phyloP scores from a whole-genome alignment of 768 basidiomycete genomes.

The Thelephora ganbajun region DNA sequence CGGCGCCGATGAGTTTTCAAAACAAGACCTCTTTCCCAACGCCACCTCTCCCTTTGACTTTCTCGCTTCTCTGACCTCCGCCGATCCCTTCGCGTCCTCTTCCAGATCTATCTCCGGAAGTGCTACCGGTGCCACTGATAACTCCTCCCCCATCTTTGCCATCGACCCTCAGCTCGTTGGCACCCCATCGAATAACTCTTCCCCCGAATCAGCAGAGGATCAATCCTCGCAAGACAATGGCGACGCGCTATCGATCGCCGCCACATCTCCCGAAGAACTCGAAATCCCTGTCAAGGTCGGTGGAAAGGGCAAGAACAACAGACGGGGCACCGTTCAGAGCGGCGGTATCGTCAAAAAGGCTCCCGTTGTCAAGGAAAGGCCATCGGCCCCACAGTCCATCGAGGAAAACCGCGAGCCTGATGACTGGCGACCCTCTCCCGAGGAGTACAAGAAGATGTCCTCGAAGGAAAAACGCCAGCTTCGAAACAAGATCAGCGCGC shows the following conservation, averaged over 20 bases:
- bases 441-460: slow-evolving; percentile 90
- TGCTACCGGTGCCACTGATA: slow-evolving; percentile 6
- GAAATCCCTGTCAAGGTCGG: slow-evolving; percentile 40
- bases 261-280: slow-evolving; percentile 19
- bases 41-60: slow-evolving; percentile 25
- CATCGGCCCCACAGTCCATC: slow-evolving; percentile 11
- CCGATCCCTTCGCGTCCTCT: slow-evolving; percentile 14
- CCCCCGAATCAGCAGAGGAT: slow-evolving; percentile 20
- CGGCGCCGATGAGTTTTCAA: slow-evolving; percentile 17
- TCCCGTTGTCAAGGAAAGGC: slow-evolving; percentile 20
- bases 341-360: slow-evolving; percentile 62
- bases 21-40: slow-evolving; percentile 14
- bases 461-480: slow-evolving; percentile 94
- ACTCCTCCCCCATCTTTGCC: slow-evolving; percentile 21
- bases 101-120: slow-evolving; percentile 9
- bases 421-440: slow-evolving; percentile 79
- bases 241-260: slow-evolving; percentile 8
- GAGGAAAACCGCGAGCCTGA: slow-evolving; percentile 47
- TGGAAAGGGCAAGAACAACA: slow-evolving; percentile 21
- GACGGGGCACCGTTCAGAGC: slow-evolving; percentile 53
- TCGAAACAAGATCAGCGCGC: slow-evolving; percentile 90
- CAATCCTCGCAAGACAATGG: slow-evolving; percentile 6
- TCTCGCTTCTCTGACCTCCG: slow-evolving; percentile 13
- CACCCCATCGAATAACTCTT: slow-evolving; percentile 29
- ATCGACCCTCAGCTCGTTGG: slow-evolving; percentile 73